Conservation (phyloP, 2,329 filamentous ascomycete genomes). For the Colletotrichum siamense region DNA sequence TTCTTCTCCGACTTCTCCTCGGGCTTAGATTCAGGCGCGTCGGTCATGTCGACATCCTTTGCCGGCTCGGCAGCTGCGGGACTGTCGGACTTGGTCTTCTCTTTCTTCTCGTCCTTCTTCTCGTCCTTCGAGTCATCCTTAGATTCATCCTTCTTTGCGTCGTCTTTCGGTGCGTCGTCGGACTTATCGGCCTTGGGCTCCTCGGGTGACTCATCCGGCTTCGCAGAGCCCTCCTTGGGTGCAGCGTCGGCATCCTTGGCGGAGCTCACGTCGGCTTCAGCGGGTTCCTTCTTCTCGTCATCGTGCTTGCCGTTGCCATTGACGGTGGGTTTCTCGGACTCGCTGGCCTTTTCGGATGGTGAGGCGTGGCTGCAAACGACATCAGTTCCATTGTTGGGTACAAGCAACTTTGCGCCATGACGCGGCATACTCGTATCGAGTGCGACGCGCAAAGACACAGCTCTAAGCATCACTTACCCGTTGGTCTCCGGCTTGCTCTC, state of each 20-base stretch:
- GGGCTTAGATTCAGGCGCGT: slow-evolving; percentile 21
- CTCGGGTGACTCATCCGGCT: not conserved
- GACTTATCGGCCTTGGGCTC: not conserved
- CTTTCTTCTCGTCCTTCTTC: slow-evolving; percentile 7
- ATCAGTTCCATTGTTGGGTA: not conserved
- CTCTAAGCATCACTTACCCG: slow-evolving; percentile 36
- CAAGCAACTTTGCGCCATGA: not conserved
- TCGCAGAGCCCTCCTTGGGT: not conserved
- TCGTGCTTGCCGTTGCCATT: slow-evolving; percentile 30
- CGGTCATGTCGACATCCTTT: slow-evolving; percentile 32
- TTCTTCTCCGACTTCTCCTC: not conserved
- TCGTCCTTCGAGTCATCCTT: not conserved
- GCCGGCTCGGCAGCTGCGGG: not conserved
- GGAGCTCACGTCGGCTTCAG: not conserved
- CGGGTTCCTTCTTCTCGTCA: slow-evolving; percentile 16
- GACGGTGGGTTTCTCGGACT: slow-evolving; percentile 25
- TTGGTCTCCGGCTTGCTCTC: slow-evolving; percentile 39
- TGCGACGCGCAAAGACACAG: slow-evolving; percentile 1
- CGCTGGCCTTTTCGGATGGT: slow-evolving; percentile 24
- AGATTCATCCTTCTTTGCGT: not conserved
- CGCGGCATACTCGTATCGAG: slow-evolving; percentile 13
- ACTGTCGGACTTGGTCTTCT: not conserved
- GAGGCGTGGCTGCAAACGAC: slow-evolving; percentile 30
- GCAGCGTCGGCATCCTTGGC: not conserved
- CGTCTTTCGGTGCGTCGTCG: not conserved